These are phyloP conservation scores for Brassica cretica DNA, from an alignment of 345 rosid genomes.

Conservation along the genomic window DNA sequence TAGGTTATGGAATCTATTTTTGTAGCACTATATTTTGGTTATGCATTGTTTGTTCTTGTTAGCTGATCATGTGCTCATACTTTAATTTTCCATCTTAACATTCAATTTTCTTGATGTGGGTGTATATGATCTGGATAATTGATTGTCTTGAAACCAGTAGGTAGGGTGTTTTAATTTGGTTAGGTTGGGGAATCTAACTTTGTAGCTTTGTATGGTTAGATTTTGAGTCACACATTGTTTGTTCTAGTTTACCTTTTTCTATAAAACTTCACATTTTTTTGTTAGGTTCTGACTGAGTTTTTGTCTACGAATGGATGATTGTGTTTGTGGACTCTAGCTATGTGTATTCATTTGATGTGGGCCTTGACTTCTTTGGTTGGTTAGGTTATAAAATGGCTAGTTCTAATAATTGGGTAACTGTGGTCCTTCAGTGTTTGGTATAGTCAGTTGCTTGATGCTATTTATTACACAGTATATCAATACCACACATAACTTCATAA, in stretches of 20 bases:
- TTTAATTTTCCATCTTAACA: constrained; percentile 12
- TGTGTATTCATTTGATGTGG: constrained; percentile 20
- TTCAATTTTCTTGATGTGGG: background rate
- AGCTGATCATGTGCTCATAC: background rate
- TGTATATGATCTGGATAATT: background rate
- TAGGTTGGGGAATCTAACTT: background rate
- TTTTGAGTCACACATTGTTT: constrained; percentile 1
- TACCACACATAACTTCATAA: background rate
- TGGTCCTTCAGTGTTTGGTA: constrained; percentile 34
- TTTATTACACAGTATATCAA: constrained; percentile 21
- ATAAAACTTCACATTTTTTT: background rate
- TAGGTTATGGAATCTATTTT: constrained; percentile 2
- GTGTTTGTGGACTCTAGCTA: constrained; percentile 7
- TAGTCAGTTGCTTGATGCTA: constrained; percentile 14
- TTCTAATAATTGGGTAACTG: constrained; percentile 29
- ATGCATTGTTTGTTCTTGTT: background rate
- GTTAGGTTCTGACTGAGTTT: background rate
- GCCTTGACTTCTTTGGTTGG: constrained; percentile 18
- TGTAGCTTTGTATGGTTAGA: constrained; percentile 4
- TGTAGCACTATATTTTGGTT: background rate
- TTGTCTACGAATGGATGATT: background rate
- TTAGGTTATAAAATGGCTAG: constrained; percentile 11
- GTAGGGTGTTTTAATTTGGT: background rate
- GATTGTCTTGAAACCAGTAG: background rate
- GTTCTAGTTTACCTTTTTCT: background rate